phyloP scores from a whole-genome alignment of 169 alveolate genomes.

The Cryptosporidium baileyi region DNA sequence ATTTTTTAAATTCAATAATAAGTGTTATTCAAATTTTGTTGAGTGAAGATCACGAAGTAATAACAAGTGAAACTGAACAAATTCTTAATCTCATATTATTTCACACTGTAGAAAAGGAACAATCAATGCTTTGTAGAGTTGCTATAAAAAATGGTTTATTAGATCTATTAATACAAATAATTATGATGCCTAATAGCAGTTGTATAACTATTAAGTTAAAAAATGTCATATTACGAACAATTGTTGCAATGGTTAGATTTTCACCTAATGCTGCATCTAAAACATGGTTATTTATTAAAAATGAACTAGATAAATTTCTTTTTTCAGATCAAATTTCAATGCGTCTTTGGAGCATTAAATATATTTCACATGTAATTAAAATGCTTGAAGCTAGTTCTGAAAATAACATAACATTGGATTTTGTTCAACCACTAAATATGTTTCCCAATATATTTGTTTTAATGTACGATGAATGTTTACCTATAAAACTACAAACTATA shows the following conservation, averaged over 20 bases:
- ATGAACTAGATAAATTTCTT: not conserved
- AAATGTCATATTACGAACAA: conserved; percentile 1
- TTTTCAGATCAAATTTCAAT: conserved; percentile 33
- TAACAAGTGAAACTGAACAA: conserved; percentile 40
- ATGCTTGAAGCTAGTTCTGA: not conserved
- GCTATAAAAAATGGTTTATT: conserved; percentile 55
- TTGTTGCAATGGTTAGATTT: conserved; percentile 19
- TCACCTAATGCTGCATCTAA: conserved; percentile 40
- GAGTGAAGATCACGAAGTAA: conserved; percentile 1
- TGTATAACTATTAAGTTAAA: conserved; percentile 18
- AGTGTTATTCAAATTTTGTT: conserved; percentile 4
- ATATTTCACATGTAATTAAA: conserved; percentile 32
- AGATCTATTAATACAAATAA: not conserved
- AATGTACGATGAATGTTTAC: conserved; percentile 41
- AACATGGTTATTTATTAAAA: conserved; percentile 28
- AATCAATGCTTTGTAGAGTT: conserved; percentile 56
- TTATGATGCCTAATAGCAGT: not conserved
- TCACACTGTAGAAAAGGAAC: conserved; percentile 28
- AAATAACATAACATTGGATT: not conserved
- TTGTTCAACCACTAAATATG: conserved; percentile 19
- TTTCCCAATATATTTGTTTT: conserved; percentile 26
- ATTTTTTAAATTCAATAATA: conserved; percentile 3
- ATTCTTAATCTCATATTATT: conserved; percentile 8
- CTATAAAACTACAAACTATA: conserved; percentile 13
- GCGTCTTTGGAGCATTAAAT: conserved; percentile 40